phyloP scores from a whole-genome alignment of 1,139 yeast species.

The Sugiyamaella xylanicola region DNA sequence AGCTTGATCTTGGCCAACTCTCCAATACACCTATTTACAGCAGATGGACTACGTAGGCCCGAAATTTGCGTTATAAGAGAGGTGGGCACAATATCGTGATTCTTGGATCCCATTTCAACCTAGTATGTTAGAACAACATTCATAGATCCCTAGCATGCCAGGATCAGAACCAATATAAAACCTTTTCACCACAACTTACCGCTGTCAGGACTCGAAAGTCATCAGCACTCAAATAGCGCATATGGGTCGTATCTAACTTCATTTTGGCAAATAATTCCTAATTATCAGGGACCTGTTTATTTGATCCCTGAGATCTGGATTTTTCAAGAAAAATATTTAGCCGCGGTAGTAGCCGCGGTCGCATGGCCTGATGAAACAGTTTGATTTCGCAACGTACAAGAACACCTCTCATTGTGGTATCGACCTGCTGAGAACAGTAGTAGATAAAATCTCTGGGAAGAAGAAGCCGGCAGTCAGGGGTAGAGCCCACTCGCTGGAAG shows the following conservation, averaged over 20 bases:
- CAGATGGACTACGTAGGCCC: slow-evolving; percentile 73
- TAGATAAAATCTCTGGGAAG: no score
- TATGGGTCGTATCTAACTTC: slow-evolving; percentile 91
- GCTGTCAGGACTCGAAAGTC: slow-evolving; percentile 91
- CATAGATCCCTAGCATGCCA: no score
- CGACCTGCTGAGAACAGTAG: no score
- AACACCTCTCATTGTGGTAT: no score
- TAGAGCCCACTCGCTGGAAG: no score
- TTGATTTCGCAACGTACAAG: no score
- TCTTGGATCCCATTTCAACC: slow-evolving; percentile 80
- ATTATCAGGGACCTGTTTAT: neutral
- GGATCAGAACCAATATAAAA: no score
- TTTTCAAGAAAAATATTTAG: slow-evolving; percentile 6
- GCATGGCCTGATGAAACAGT: no score
- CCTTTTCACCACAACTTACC: slow-evolving; percentile 42
- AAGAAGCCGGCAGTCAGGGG: no score
- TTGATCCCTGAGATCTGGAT: neutral
- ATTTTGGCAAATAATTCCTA: slow-evolving; percentile 43
- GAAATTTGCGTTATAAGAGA: slow-evolving; percentile 77
- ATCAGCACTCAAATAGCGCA: slow-evolving; percentile 88
- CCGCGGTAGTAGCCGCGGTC: slow-evolving; percentile 13
- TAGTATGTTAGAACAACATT: slow-evolving; percentile 16
- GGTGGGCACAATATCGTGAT: slow-evolving; percentile 95
- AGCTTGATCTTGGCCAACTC: slow-evolving; percentile 86
- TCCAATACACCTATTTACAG: slow-evolving; percentile 75